Evolutionary conservation across 345 rosid species (phyloP), one percentile per base, ranked within the genome.

Genomic region (Aquilaria sinensis): DNA sequence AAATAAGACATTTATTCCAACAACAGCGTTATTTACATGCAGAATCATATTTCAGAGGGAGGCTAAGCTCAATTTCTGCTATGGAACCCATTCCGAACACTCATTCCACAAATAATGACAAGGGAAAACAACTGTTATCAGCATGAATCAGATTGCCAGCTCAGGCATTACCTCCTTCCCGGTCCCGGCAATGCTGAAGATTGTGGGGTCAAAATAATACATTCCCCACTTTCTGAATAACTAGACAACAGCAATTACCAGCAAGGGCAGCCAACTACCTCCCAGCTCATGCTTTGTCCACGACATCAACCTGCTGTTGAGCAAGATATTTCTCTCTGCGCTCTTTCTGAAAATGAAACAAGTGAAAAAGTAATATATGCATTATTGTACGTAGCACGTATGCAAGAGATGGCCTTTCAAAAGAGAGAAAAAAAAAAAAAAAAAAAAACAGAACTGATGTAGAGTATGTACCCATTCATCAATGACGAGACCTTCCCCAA

Each of bases 261-360:
- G 64, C 41, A 46, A 12, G n/a, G 15, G 33, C 37, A 48, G n/a
- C 58, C 57, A 64, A 47, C 33, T 9, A 29, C 43, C 43, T 37
- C 12, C 2, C 13, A 45, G 0, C 23, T 75, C 56, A 81, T 9
- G 66, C 3, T 1, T 75, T 68, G 47, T 73, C 82, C 9, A 75
- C 74, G 1, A 74, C 84, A 72, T 83, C 90, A 6, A 87, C 88
- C 62, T 87, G 89, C 60, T 87, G 89, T 64, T 90, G 81, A 63
- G 98, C 98, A 61, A 93, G 81, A 70, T 93, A 93, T 68, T 86
- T 93, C 78, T 93, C 98, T 65, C 97, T 83, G 58, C 98, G 80
- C 75, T 93, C 98, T 74, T 87, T 93, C 98, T 93, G 91, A 47
- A 59, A 61, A 70, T 34, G 2, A 0, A 57, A 12, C 5, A 45